Conservation (phyloP, 1,284 basidiomycete genomes). For the Puccinia coronata region DNA sequence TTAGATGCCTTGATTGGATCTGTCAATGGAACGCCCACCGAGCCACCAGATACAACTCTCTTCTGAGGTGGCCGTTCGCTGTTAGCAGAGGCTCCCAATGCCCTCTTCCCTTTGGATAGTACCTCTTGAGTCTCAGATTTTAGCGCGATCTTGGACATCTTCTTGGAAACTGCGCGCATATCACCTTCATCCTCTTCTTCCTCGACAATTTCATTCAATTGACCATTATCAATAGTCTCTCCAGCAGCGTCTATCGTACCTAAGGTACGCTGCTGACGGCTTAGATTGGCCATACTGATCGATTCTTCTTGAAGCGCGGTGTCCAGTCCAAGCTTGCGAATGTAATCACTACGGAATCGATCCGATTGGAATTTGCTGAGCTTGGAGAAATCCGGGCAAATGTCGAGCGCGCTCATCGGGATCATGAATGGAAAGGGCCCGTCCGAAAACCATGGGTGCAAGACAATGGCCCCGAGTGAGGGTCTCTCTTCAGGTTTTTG, state of each 20-base stretch:
- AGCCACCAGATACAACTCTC: slow-evolving; percentile 25
- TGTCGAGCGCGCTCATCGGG: slow-evolving; percentile 74
- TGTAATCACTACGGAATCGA: slow-evolving; percentile 71
- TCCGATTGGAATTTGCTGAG: slow-evolving; percentile 68
- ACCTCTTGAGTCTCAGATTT: slow-evolving; percentile 23
- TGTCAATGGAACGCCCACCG: slow-evolving; percentile 32
- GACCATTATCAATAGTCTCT: slow-evolving; percentile 43
- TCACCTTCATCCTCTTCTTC: slow-evolving; percentile 44
- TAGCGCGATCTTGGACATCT: slow-evolving; percentile 29
- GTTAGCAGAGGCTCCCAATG: slow-evolving; percentile 37
- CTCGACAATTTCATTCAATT: slow-evolving; percentile 37
- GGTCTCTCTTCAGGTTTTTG: slow-evolving; percentile 70
- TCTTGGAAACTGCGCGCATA: slow-evolving; percentile 26
- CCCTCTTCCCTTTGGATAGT: slow-evolving; percentile 30
- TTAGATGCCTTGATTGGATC: slow-evolving; percentile 45
- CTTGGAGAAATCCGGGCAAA: slow-evolving; percentile 71
- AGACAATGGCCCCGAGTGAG: slow-evolving; percentile 78
- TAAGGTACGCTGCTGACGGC: slow-evolving; percentile 52
- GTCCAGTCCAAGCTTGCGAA: slow-evolving; percentile 66
- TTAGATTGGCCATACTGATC: slow-evolving; percentile 55
- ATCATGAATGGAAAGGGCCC: slow-evolving; percentile 80
- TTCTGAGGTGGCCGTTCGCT: slow-evolving; percentile 40
- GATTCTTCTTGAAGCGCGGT: slow-evolving; percentile 58
- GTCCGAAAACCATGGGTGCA: slow-evolving; percentile 78
- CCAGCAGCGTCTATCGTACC: slow-evolving; percentile 27